Conservation (phyloP, 129 eudicot species). For the Artemisia argyi region DNA sequence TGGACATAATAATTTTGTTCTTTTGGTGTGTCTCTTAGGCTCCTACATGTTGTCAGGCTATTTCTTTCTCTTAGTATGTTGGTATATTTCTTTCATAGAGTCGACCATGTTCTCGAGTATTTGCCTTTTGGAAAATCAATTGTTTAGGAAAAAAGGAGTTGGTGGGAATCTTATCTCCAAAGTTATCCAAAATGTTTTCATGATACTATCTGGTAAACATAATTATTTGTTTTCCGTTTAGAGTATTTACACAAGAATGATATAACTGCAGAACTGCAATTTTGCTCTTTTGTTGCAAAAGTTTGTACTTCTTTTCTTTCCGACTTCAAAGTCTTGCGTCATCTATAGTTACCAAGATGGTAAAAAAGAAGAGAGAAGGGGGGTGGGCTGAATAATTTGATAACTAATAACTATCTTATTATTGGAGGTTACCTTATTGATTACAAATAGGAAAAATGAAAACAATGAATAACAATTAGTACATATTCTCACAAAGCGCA, state of each 20-base stretch:
- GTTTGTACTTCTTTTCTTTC: neutral
- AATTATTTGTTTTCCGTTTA: too few relatives aligned
- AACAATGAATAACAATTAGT: neutral
- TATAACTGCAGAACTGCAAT: too few relatives aligned
- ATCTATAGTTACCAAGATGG: neutral
- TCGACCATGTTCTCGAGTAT: neutral
- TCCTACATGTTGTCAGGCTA: neutral
- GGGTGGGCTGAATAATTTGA: neutral
- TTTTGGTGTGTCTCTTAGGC: neutral
- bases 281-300: too few relatives aligned
- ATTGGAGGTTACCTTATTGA: slow-evolving; percentile 2
- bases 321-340: neutral
- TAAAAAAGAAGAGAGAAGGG: too few relatives aligned
- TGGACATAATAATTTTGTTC: neutral
- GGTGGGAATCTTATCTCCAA: too few relatives aligned
- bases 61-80: neutral
- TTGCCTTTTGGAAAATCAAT: too few relatives aligned
- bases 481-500: neutral
- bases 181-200: too few relatives aligned
- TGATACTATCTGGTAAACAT: too few relatives aligned
- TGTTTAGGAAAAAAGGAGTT: too few relatives aligned
- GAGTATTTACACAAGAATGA: too few relatives aligned
- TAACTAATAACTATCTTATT: neutral
- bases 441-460: neutral
- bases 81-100: neutral